A percentile compares a stretch with the other conserved stretches of the same genome.
phyloP scores from a whole-genome alignment of 257 asterid genomes.

The Lycium ferocissimum region DNA sequence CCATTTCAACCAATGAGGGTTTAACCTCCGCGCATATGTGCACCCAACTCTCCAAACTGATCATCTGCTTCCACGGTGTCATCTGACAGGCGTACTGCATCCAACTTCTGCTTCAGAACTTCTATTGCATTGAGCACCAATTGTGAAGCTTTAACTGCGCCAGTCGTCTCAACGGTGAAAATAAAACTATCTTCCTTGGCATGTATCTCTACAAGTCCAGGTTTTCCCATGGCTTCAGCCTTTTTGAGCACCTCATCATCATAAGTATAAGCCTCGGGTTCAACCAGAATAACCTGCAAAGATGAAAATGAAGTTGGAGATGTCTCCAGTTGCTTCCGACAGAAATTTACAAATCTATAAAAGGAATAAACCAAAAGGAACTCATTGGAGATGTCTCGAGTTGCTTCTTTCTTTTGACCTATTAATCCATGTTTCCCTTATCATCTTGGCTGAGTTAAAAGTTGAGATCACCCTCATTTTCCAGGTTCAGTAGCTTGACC shows the following conservation, averaged over 20 bases:
- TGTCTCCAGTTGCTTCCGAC: not conserved
- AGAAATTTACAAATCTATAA: not conserved
- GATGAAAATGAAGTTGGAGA: not conserved
- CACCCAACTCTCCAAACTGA: conserved; percentile 98
- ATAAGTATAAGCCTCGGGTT: conserved; percentile 87
- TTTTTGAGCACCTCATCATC: conserved; percentile 96
- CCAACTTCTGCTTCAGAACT: conserved; percentile 86
- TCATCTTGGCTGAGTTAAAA: not conserved
- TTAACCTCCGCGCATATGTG: conserved; percentile 99
- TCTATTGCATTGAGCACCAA: conserved; percentile 85
- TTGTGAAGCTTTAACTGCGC: conserved; percentile 88
- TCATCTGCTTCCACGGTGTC: conserved; percentile 99
- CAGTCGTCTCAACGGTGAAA: conserved; percentile 92
- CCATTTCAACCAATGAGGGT: not conserved
- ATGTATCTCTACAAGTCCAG: conserved; percentile 81
- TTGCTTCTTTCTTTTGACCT: not conserved
- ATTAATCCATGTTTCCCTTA: not conserved
- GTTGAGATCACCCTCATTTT: not conserved
- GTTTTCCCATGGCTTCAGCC: conserved; percentile 85
- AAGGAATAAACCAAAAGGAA: not conserved
- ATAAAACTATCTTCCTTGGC: conserved; percentile 95
- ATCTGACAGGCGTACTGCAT: conserved; percentile 91
- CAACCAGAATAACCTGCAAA: conserved; percentile 68
- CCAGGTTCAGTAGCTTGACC: conserved; percentile 23
- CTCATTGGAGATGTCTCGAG: not conserved